A percentile compares a stretch with the other conserved stretches of the same genome.
These are phyloP conservation scores for Diutina siamensis DNA, from an alignment of 1,139 yeast genomes.

Conservation along the genomic window DNA sequence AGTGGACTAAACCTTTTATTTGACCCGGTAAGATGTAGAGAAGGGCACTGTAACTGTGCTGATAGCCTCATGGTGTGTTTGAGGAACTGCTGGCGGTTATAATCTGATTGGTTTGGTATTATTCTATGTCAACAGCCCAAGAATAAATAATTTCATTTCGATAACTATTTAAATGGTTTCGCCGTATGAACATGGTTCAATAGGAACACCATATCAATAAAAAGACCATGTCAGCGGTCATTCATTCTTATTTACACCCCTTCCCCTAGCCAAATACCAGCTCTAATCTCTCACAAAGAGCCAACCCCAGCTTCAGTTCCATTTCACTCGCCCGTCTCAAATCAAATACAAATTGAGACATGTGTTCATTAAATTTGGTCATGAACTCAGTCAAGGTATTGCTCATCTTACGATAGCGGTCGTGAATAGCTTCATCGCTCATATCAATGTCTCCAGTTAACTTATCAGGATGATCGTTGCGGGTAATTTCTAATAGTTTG, in stretches of 20 bases:
- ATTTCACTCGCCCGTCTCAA: not conserved
- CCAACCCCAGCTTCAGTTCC: slow-evolving; percentile 2
- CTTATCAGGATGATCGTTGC: not conserved
- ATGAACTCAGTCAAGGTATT: not conserved
- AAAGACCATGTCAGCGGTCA: too few relatives aligned
- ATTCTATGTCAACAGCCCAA: too few relatives aligned
- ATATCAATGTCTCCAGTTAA: not conserved
- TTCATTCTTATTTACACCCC: too few relatives aligned
- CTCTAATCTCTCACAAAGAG: not conserved
- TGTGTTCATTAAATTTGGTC: not conserved
- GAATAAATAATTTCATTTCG: too few relatives aligned
- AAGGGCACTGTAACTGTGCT: too few relatives aligned
- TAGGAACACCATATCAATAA: not conserved
- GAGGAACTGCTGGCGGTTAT: too few relatives aligned
- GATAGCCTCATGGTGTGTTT: too few relatives aligned
- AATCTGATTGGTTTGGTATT: too few relatives aligned
- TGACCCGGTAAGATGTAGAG: too few relatives aligned
- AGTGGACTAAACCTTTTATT: too few relatives aligned
- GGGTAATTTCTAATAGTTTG: not conserved
- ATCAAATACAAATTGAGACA: not conserved
- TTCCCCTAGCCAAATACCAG: not conserved
- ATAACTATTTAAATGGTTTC: too few relatives aligned
- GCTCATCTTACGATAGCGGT: not conserved
- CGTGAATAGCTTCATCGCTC: not conserved
- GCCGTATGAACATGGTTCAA: too few relatives aligned